Percentiles rank a stretch among this genome's conserved stretches.
Evolutionary conservation across 2,329 filamentous ascomycete species (phyloP).

Genomic region (Neonectria ditissima): DNA sequence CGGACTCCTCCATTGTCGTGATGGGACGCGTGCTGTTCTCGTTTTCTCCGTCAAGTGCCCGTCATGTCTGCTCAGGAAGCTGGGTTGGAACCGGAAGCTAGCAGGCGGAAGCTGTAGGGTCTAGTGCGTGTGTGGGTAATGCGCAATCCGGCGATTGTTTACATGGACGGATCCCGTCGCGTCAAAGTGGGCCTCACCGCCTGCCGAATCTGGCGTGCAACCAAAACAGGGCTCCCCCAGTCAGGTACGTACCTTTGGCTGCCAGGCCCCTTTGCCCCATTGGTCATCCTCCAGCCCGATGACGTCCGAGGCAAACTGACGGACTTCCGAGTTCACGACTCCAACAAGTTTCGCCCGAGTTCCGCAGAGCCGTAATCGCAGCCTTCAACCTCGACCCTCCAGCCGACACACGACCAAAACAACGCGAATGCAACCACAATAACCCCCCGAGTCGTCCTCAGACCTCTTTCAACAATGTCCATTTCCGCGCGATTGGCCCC

Average conservation of each 20-base stretch:
- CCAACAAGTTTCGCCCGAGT: constrained; percentile 35
- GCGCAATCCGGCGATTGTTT: constrained; percentile 44
- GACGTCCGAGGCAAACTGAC: constrained; percentile 49
- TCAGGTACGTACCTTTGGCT: constrained; percentile 9
- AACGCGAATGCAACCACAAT: constrained; percentile 6
- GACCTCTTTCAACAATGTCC: constrained; percentile 43
- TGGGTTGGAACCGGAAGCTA: constrained; percentile 12
- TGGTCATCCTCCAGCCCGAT: constrained; percentile 42
- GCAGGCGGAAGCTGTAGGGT: constrained; percentile 19
- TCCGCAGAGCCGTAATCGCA: constrained; percentile 23
- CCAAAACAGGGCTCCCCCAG: constrained; percentile 10
- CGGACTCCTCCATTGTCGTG: constrained; percentile 63
- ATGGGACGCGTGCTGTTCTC: neutral
- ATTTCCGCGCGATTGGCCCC: constrained; percentile 46
- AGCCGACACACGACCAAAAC: neutral
- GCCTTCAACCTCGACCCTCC: constrained; percentile 18
- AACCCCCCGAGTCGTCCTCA: neutral
- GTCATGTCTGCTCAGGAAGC: constrained; percentile 24
- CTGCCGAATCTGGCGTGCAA: constrained; percentile 20
- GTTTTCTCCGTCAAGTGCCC: constrained; percentile 4
- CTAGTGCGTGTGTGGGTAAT: constrained; percentile 20
- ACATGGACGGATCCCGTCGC: constrained; percentile 39
- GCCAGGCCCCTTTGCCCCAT: constrained; percentile 3
- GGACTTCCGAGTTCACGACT: constrained; percentile 44
- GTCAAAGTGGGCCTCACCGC: constrained; percentile 45